phyloP scores from a whole-genome alignment of 345 rosid genomes.

The Bruguiera gymnorhiza region DNA sequence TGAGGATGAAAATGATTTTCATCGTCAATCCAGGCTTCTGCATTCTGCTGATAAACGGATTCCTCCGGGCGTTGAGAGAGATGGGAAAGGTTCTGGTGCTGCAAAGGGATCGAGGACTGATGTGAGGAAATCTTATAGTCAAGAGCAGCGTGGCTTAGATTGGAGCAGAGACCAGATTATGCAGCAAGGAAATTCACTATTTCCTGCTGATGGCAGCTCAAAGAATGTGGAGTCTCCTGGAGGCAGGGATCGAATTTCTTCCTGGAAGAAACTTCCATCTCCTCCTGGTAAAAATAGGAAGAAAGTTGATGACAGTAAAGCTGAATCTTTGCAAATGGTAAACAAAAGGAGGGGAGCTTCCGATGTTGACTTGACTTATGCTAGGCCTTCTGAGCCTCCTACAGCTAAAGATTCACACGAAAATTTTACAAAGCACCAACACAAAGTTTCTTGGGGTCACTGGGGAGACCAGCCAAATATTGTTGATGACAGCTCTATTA shows the following conservation, averaged over 20 bases:
- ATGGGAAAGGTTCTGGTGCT: constrained; percentile 61
- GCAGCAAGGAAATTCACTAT: constrained; percentile 41
- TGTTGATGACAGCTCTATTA: constrained; percentile 79
- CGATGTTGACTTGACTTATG: constrained; percentile 39
- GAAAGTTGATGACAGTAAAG: constrained; percentile 54
- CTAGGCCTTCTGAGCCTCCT: constrained; percentile 46
- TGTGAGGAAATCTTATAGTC: constrained; percentile 87
- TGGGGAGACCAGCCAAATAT: constrained; percentile 78
- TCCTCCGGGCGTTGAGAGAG: constrained; percentile 41
- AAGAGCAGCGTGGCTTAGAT: constrained; percentile 71
- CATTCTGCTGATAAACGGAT: constrained; percentile 72
- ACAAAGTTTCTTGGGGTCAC: constrained; percentile 88
- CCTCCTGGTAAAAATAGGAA: constrained; percentile 56
- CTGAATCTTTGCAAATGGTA: constrained; percentile 39
- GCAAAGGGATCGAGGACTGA: constrained; percentile 51
- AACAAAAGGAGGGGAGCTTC: constrained; percentile 39
- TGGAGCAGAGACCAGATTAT: constrained; percentile 61
- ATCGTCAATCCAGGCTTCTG: constrained; percentile 72
- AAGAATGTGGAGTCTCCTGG: constrained; percentile 61
- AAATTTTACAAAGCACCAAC: constrained; percentile 73
- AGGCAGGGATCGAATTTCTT: constrained; percentile 69
- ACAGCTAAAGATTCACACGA: constrained; percentile 59
- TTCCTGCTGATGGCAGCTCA: constrained; percentile 37
- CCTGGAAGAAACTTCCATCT: constrained; percentile 91
- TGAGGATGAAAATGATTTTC: constrained; percentile 67